These are phyloP conservation scores for Pseudoturritis turrita DNA, from an alignment of 345 rosid species.

Conservation along the genomic window DNA sequence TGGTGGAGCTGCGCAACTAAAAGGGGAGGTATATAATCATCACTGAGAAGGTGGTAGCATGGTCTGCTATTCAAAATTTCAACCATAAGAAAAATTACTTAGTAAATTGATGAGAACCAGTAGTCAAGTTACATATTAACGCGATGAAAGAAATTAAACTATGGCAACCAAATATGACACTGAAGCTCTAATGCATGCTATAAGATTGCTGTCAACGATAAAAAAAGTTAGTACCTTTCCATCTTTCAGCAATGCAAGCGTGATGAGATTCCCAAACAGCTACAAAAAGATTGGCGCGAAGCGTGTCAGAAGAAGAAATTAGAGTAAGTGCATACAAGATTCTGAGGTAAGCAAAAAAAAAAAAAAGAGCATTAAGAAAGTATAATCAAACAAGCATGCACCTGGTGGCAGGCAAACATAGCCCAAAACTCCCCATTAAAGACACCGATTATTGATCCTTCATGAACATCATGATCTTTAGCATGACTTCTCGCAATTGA, in stretches of 20 bases:
- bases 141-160: not conserved
- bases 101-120: not conserved
- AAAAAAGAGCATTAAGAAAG: not conserved
- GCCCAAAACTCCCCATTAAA: conserved; percentile 98
- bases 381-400: conserved; percentile 18
- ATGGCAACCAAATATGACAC: not conserved
- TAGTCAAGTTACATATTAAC: not conserved
- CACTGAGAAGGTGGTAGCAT: not conserved
- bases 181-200: not conserved
- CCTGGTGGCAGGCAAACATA: conserved; percentile 85
- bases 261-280: conserved; percentile 84
- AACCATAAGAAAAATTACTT: not conserved
- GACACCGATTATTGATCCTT: conserved; percentile 69
- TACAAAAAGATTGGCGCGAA: conserved; percentile 30
- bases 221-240: conserved; percentile 42
- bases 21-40: not conserved
- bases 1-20: conserved; percentile 10
- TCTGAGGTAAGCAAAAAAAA: not conserved
- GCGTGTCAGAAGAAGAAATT: not conserved
- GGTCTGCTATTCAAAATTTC: not conserved
- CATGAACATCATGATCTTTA: conserved; percentile 47
- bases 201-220: not conserved
- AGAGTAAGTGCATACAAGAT: not conserved
- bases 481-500: conserved; percentile 80
- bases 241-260: conserved; percentile 64